phyloP scores from a whole-genome alignment of 2,329 filamentous ascomycete species.

The Bipolaris cookei region DNA sequence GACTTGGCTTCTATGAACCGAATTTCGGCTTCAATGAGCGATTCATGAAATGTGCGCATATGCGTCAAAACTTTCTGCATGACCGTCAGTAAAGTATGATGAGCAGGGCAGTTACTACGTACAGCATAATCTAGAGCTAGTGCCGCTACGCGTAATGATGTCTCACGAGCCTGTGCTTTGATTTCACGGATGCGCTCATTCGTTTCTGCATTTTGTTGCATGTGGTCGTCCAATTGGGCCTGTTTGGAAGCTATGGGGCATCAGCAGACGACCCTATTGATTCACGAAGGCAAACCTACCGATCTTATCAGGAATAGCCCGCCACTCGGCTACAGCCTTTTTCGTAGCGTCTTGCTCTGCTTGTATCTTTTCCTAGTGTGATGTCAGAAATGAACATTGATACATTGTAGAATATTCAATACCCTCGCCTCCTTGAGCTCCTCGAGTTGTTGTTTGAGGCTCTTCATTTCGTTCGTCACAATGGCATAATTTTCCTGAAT shows the following conservation, averaged over 20 bases:
- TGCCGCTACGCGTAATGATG: conserved; percentile 50
- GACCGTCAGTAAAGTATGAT: neutral
- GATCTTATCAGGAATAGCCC: conserved; percentile 73
- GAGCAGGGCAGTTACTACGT: neutral
- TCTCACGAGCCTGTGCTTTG: conserved; percentile 45
- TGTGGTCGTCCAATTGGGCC: conserved; percentile 53
- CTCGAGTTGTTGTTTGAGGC: conserved; percentile 29
- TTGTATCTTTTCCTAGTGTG: conserved; percentile 50
- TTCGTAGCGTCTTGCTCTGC: conserved; percentile 72
- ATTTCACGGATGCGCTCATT: conserved; percentile 59
- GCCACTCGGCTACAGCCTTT: conserved; percentile 67
- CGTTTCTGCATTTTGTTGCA: conserved; percentile 52
- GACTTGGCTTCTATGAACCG: conserved; percentile 80
- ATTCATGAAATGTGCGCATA: conserved; percentile 67
- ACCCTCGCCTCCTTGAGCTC: conserved; percentile 19
- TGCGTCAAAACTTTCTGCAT: conserved; percentile 61
- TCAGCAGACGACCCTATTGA: neutral
- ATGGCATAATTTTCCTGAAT: conserved; percentile 43
- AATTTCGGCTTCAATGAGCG: conserved; percentile 72
- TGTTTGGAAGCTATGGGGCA: conserved; percentile 47
- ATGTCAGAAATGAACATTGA: neutral
- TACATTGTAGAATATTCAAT: neutral
- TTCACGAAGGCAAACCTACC: neutral
- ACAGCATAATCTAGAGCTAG: conserved; percentile 60
- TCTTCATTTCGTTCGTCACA: conserved; percentile 38